A percentile compares a stretch with the other conserved stretches of the same genome.
phyloP scores from a whole-genome alignment of 345 rosid species.

The Boechera stricta region DNA sequence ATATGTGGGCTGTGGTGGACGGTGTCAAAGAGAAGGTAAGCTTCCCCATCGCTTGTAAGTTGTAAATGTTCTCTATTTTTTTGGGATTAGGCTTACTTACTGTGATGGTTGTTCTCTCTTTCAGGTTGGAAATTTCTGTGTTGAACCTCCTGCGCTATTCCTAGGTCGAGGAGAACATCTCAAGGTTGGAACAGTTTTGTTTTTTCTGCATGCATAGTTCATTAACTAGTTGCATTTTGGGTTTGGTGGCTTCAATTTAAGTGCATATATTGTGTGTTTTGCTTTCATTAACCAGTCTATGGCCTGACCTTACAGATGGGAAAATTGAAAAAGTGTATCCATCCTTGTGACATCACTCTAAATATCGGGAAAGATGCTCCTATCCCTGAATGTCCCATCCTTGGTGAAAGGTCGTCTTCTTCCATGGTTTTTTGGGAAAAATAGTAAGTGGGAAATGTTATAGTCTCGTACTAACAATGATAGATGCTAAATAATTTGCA shows the following conservation, averaged over 20 bases:
- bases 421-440: neutral
- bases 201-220: conserved; percentile 11
- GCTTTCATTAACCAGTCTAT: conserved; percentile 17
- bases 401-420: conserved; percentile 75
- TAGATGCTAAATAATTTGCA: conserved; percentile 48
- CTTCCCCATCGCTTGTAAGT: neutral
- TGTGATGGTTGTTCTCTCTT: conserved; percentile 20
- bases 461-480: conserved; percentile 37
- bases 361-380: conserved; percentile 81
- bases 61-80: neutral
- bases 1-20: conserved; percentile 94
- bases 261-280: neutral
- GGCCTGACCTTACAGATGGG: conserved; percentile 65
- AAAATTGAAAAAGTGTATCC: conserved; percentile 81
- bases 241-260: neutral
- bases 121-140: conserved; percentile 90
- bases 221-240: conserved; percentile 4
- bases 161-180: conserved; percentile 95
- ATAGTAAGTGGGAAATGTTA: neutral
- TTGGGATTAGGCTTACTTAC: neutral
- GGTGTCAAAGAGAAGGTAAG: conserved; percentile 90
- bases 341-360: conserved; percentile 79
- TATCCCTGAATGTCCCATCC: conserved; percentile 88
- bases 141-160: conserved; percentile 92
- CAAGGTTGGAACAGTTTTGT: conserved; percentile 56